These are phyloP conservation scores for Curvularia eragrostidis DNA, from an alignment of 2,329 filamentous ascomycete genomes.

Conservation along the genomic window DNA sequence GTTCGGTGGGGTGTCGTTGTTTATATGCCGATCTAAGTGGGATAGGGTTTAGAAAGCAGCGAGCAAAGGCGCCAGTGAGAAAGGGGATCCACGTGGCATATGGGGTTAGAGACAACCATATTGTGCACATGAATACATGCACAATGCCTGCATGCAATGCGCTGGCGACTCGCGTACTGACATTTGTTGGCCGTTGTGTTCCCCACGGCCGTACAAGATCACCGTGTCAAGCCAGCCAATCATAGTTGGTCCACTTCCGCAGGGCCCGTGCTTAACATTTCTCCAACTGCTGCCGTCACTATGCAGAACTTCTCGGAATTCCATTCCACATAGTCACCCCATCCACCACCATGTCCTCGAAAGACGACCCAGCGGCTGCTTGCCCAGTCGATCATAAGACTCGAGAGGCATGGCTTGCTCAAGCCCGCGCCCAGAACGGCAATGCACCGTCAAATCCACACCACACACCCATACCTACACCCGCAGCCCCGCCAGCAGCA, in stretches of 20 bases:
- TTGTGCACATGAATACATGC: background rate
- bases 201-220: slow-evolving; percentile 22
- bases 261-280: slow-evolving; percentile 36
- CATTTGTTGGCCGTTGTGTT: slow-evolving; percentile 3
- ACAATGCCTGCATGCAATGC: background rate
- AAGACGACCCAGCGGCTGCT: slow-evolving; percentile 46
- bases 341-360: slow-evolving; percentile 32
- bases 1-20: slow-evolving; percentile 33
- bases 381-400: slow-evolving; percentile 94
- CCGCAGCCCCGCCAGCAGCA: slow-evolving; percentile 19
- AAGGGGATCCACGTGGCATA: background rate
- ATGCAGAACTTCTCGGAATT: slow-evolving; percentile 14
- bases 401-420: slow-evolving; percentile 83
- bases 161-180: background rate
- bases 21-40: slow-evolving; percentile 41
- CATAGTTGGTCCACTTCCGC: slow-evolving; percentile 25
- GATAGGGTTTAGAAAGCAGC: slow-evolving; percentile 15
- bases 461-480: slow-evolving; percentile 19
- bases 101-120: background rate
- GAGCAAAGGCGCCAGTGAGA: slow-evolving; percentile 1
- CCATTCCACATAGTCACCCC: slow-evolving; percentile 6
- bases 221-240: slow-evolving; percentile 24
- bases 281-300: slow-evolving; percentile 28
- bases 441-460: slow-evolving; percentile 28
- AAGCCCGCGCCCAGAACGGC: slow-evolving; percentile 61